These are phyloP conservation scores for Russula olivacea DNA, from an alignment of 768 basidiomycete species.

Conservation along the genomic window DNA sequence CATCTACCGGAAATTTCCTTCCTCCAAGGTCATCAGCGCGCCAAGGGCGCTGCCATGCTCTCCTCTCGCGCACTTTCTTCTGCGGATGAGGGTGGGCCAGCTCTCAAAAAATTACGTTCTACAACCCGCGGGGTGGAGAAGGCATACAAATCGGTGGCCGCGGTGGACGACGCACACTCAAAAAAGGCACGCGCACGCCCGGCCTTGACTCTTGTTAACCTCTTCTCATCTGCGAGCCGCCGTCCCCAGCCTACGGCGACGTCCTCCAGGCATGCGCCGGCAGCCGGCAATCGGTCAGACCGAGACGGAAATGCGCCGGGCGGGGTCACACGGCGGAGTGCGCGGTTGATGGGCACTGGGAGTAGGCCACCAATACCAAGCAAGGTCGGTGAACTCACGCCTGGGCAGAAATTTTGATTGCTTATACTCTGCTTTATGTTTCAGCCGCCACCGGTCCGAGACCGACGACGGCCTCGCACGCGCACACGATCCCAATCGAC, in stretches of 20 bases:
- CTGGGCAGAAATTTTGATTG: not conserved
- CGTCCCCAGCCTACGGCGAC: slow-evolving; percentile 63
- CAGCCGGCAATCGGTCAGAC: slow-evolving; percentile 40
- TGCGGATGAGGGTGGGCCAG: slow-evolving; percentile 75
- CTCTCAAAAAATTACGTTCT: slow-evolving; percentile 68
- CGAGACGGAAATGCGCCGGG: slow-evolving; percentile 41
- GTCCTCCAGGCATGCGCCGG: slow-evolving; percentile 50
- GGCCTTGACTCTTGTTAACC: slow-evolving; percentile 81
- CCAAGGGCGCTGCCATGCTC: slow-evolving; percentile 30
- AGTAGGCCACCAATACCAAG: slow-evolving; percentile 43
- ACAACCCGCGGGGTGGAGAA: slow-evolving; percentile 45
- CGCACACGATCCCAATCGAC: slow-evolving; percentile 54
- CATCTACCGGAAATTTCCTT: slow-evolving; percentile 54
- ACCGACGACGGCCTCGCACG: slow-evolving; percentile 52
- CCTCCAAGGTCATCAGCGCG: slow-evolving; percentile 42
- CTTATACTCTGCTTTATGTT: not conserved
- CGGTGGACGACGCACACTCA: slow-evolving; percentile 54
- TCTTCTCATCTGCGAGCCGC: slow-evolving; percentile 72
- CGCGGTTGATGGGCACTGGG: slow-evolving; percentile 57
- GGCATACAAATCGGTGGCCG: slow-evolving; percentile 50
- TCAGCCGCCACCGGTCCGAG: slow-evolving; percentile 42
- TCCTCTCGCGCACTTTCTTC: slow-evolving; percentile 67
- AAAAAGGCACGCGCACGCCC: slow-evolving; percentile 91
- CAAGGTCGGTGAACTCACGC: slow-evolving; percentile 44
- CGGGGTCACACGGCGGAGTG: slow-evolving; percentile 61